These are phyloP conservation scores for Prunus campanulata DNA, from an alignment of 306 rosid species.

Conservation along the genomic window DNA sequence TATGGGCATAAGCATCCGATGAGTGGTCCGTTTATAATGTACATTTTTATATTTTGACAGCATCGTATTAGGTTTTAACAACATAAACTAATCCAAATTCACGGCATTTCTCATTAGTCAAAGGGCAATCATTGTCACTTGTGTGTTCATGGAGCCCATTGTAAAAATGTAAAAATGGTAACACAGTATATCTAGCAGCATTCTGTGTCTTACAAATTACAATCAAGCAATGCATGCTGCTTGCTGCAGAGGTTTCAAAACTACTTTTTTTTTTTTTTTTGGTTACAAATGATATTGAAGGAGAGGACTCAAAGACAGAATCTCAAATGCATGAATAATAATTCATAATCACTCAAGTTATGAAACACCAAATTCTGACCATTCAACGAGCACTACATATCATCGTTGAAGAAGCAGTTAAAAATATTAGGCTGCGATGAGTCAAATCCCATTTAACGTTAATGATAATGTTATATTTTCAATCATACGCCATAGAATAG, in stretches of 20 bases:
- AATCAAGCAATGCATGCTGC: too few species aligned
- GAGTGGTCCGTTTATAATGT: neutral
- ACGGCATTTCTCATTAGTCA: neutral
- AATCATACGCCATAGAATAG: neutral
- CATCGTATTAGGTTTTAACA: neutral
- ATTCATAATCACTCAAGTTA: too few species aligned
- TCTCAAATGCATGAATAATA: too few species aligned
- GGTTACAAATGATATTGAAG: too few species aligned
- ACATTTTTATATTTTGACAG: neutral
- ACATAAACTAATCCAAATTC: neutral
- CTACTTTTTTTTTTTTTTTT: too few species aligned
- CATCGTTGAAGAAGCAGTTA: too few species aligned
- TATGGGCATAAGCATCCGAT: conserved; percentile 2
- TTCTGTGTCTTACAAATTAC: too few species aligned
- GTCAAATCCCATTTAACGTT: neutral
- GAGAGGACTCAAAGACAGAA: too few species aligned
- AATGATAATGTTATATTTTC: neutral
- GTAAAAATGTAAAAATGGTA: neutral
- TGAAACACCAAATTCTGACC: too few species aligned
- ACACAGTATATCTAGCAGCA: too few species aligned
- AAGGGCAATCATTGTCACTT: neutral
- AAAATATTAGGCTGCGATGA: neutral
- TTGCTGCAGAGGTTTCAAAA: too few species aligned
- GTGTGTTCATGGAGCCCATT: neutral
- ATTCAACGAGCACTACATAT: neutral